Base-by-base conservation (phyloP, 495 filamentous ascomycete species). In the Baudoinia panamericana region DNA sequence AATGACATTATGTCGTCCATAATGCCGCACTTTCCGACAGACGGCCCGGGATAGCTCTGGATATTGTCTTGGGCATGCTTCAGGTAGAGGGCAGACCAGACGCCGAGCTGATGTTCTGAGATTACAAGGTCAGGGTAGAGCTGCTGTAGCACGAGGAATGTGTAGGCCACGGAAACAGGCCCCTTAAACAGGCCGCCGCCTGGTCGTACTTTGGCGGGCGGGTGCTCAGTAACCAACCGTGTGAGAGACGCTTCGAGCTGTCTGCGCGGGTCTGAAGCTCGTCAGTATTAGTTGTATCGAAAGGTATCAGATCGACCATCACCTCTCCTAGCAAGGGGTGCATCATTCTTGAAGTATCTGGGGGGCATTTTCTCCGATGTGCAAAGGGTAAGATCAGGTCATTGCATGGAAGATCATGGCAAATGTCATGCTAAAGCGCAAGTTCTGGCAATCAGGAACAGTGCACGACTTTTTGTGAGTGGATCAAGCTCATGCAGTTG, bases 151-250 rank as follows among this genome's bases (percentile, higher is more conserved):
- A 58, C 54, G 18, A 70, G 65, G 59, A 80, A 71, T 0, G 78
- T 61, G 52, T 72, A 71, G 8, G 72, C 73, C 15, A 78, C 57
- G 18, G 68, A 70, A 1, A 72, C 72, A 8, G 73, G 73, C 0
- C 75, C 76, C 30, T 63, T 61, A 58, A 69, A 78, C 19, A 80
- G 54, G 0, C 75, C 76, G 8, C 61, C 61, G 6, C 56, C 52
- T 7, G 60, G 60, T 7, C 46, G 40, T n/a, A 63, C 42, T 6
- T 36, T 26, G 36, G 56, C 52, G 18, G 62, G 62, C 0, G 60
- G 60, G 37, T 59, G 48, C 3, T 57, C 46, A 13, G 40, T 58
- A 19, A 62, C 53, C 11, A 65, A 51, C 35, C 62, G 58, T 8
- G 56, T 54, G 21, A 65, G 55, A n/a, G 60, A 65, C 5, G 62